Base-by-base conservation (phyloP, 2,329 filamentous ascomycete species). In the Microascus cirrosus region DNA sequence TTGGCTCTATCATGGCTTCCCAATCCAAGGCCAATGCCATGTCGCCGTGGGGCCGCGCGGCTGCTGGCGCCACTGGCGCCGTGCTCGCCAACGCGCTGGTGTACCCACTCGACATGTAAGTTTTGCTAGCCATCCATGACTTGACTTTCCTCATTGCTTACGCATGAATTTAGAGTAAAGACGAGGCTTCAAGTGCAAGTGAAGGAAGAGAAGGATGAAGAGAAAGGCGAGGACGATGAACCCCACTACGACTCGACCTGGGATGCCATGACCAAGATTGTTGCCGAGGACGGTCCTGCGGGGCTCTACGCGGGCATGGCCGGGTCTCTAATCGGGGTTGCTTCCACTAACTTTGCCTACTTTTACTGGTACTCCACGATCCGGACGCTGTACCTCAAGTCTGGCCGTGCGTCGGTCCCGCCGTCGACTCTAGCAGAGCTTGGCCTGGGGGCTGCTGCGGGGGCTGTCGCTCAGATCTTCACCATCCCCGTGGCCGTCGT, bases 301-400 rank as follows among this genome's bases (percentile, higher is more conserved):
- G 94, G 94, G 7, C 82, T 99, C 8, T 99, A 99, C 67, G 84
- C 89, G 56, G 94, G 94, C 60, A 92, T 99, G 70, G 80, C 84
- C 60, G 92, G 93, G 55, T 85, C 92, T 4, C 77, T 99, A 20
- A 75, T 97, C 56, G 94, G 94, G 57, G 94, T 99, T 39, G 93
- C 91, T 1, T 96, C 92, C 28, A 97, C 93, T 56, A 99, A 99
- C 73, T 99, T 99, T 70, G 94, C 94, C 66, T 99, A 99, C 75
- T 99, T 99, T 71, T 99, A 99, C 76, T 97, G 93, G 92, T 97
- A 97, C 71, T 93, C 90, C 5, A 75, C 94, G 32, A 90, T 96
- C 35, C 85, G 94, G 62, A 84, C 84, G 18, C 72, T 96, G 22
- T 97, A 97, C 70, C 73, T 89, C 63, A 81, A 81, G 63, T 75